phyloP scores from a whole-genome alignment of 306 rosid genomes.

The Datisca glomerata region DNA sequence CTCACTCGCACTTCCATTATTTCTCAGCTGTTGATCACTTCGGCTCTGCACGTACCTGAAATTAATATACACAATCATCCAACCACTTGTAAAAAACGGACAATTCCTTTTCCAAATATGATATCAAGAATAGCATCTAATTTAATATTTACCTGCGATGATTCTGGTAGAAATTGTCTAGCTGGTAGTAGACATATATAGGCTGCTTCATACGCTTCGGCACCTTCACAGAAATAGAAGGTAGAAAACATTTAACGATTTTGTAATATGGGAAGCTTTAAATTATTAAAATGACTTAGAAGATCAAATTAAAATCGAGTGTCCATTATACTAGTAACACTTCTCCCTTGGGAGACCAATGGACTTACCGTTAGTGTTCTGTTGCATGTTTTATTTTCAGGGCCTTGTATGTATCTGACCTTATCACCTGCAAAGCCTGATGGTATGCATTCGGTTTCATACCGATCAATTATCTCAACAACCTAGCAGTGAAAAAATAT shows the following conservation, averaged over 20 bases:
- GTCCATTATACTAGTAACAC: not conserved
- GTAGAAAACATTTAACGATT: slow-evolving; percentile 5
- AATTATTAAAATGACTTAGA: too few relatives aligned
- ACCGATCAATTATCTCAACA: slow-evolving; percentile 71
- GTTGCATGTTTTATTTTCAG: slow-evolving; percentile 30
- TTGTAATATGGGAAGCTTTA: not conserved
- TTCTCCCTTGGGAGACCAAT: not conserved
- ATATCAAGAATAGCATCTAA: too few relatives aligned
- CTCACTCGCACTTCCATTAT: slow-evolving; percentile 6
- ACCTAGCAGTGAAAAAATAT: slow-evolving; percentile 38
- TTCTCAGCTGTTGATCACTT: slow-evolving; percentile 70
- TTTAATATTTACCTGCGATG: slow-evolving; percentile 95
- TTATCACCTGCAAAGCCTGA: slow-evolving; percentile 13
- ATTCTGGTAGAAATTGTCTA: slow-evolving; percentile 90
- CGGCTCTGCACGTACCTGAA: slow-evolving; percentile 90
- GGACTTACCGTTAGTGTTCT: slow-evolving; percentile 35
- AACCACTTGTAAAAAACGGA: slow-evolving; percentile 2
- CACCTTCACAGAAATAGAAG: slow-evolving; percentile 35
- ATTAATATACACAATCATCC: slow-evolving; percentile 6
- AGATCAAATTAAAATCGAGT: too few relatives aligned
- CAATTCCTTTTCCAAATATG: too few relatives aligned
- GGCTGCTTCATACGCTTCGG: slow-evolving; percentile 61
- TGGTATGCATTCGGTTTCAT: slow-evolving; percentile 57
- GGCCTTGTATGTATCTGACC: slow-evolving; percentile 48
- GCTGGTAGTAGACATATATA: slow-evolving; percentile 75